Conservation (phyloP, 371 early-diverging fungal species). For the Apophysomyces sp. region DNA sequence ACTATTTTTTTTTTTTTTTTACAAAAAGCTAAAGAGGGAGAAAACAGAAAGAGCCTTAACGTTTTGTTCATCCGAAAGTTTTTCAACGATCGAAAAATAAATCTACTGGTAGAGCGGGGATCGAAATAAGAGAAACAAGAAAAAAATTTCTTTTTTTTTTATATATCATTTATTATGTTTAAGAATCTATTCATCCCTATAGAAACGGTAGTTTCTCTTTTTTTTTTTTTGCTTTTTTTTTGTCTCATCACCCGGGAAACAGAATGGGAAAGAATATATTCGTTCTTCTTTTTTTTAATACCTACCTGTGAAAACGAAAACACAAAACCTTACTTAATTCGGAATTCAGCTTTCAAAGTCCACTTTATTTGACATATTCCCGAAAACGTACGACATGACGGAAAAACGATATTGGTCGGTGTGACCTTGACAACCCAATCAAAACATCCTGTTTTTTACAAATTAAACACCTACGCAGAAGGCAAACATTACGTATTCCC, state of each 20-base stretch:
- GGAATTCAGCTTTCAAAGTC: neutral
- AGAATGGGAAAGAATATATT: too few species aligned
- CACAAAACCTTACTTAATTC: neutral
- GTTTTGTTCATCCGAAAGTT: neutral
- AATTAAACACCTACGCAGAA: too few species aligned
- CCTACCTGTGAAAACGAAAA: neutral
- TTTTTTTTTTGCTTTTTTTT: neutral
- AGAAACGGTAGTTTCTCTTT: too few species aligned
- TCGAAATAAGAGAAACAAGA: neutral
- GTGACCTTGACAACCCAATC: too few species aligned
- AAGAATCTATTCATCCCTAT: too few species aligned
- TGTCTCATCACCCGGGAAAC: too few species aligned
- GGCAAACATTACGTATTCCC: too few species aligned
- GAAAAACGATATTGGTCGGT: neutral
- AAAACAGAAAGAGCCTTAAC: conserved; percentile 1
- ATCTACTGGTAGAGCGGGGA: neutral
- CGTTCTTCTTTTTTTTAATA: too few species aligned
- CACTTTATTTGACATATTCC: neutral
- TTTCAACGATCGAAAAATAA: neutral
- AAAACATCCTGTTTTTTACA: too few species aligned
- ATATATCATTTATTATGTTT: too few species aligned
- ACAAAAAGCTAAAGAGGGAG: conserved; percentile 3
- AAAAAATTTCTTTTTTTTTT: conserved; percentile 4
- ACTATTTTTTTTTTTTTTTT: neutral
- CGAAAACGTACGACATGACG: neutral